Conservation (phyloP, 2,329 filamentous ascomycete genomes). For the Magnaporthiopsis poae region DNA sequence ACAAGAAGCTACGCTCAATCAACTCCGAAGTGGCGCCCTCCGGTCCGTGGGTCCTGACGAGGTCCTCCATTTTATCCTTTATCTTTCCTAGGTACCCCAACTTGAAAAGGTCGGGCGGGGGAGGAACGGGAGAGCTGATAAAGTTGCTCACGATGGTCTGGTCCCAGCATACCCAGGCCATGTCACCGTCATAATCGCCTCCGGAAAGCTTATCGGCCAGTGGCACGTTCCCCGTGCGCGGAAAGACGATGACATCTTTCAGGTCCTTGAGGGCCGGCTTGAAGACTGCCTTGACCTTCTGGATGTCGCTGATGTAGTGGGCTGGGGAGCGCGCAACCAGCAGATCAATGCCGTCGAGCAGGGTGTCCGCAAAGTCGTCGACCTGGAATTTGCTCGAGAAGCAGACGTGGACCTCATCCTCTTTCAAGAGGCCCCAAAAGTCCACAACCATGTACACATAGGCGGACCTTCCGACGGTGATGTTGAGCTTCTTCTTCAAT, state of each 20-base stretch:
- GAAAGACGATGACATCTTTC: conserved; percentile 73
- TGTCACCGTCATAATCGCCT: conserved; percentile 74
- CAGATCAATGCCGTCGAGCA: conserved; percentile 48
- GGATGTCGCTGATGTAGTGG: conserved; percentile 61
- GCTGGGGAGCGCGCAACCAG: conserved; percentile 62
- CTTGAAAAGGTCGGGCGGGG: conserved; percentile 32
- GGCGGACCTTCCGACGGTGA: conserved; percentile 51
- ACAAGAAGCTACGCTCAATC: conserved; percentile 43
- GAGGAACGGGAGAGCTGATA: conserved; percentile 44
- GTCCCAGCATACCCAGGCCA: conserved; percentile 72
- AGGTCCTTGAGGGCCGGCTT: conserved; percentile 54
- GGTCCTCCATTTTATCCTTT: conserved; percentile 33
- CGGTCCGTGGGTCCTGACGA: conserved; percentile 21
- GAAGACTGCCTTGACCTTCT: conserved; percentile 53
- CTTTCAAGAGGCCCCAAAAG: conserved; percentile 48
- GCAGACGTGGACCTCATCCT: conserved; percentile 57
- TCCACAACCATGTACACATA: conserved; percentile 60
- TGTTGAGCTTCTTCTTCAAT: conserved; percentile 47
- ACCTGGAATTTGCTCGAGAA: conserved; percentile 59
- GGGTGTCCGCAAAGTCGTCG: conserved; percentile 41
- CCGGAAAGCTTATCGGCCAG: conserved; percentile 64
- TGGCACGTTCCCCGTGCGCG: conserved; percentile 48
- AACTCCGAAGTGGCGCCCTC: conserved; percentile 32
- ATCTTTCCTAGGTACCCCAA: conserved; percentile 42
- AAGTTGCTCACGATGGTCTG: conserved; percentile 56